Percentiles rank a stretch among this genome's conserved stretches.
These are phyloP conservation scores for Trebouxiophyceae sp. DNA, from an alignment of 163 green algal species.

Conservation along the genomic window DNA sequence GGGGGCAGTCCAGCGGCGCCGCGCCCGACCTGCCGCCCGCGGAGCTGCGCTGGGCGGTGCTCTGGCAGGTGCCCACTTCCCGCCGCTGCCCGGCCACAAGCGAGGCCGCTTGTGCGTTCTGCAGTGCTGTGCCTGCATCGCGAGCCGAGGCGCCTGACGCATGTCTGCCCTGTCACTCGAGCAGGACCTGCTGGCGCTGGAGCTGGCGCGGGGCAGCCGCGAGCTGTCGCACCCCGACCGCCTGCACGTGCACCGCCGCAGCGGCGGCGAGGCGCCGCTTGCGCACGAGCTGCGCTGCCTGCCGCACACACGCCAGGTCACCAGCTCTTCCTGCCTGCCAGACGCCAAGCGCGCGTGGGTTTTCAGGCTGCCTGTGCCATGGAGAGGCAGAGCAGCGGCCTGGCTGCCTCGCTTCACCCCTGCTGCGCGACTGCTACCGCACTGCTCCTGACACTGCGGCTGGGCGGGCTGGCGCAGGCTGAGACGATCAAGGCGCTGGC, in stretches of 20 bases:
- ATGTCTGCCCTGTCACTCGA: background rate
- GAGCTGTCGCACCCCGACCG: slow-evolving; percentile 35
- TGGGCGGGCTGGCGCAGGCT: too few relatives aligned
- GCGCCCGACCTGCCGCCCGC: slow-evolving; percentile 33
- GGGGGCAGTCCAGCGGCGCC: slow-evolving; percentile 19
- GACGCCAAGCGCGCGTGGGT: too few relatives aligned
- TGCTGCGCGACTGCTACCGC: too few relatives aligned
- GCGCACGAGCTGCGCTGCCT: slow-evolving; percentile 37
- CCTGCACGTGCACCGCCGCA: slow-evolving; percentile 67
- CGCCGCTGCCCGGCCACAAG: too few relatives aligned
- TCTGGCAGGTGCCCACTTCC: slow-evolving; percentile 50
- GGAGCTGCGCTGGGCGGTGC: slow-evolving; percentile 55
- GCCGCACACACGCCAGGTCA: slow-evolving; percentile 27
- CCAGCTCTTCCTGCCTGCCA: slow-evolving; percentile 6
- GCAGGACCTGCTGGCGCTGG: slow-evolving; percentile 41
- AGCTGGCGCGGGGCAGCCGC: slow-evolving; percentile 23
- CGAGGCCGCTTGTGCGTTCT: too few relatives aligned
- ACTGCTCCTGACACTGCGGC: too few relatives aligned
- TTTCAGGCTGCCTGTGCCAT: too few relatives aligned
- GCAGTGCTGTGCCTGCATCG: too few relatives aligned
- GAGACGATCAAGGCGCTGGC: slow-evolving; percentile 41
- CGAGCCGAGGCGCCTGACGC: too few relatives aligned
- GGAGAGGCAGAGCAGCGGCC: too few relatives aligned
- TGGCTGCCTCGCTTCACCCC: too few relatives aligned
- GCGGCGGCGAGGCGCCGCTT: slow-evolving; percentile 20